Evolutionary conservation across 2,329 filamentous ascomycete genomes (phyloP).

Genomic region (Phyllosticta ampelicida): DNA sequence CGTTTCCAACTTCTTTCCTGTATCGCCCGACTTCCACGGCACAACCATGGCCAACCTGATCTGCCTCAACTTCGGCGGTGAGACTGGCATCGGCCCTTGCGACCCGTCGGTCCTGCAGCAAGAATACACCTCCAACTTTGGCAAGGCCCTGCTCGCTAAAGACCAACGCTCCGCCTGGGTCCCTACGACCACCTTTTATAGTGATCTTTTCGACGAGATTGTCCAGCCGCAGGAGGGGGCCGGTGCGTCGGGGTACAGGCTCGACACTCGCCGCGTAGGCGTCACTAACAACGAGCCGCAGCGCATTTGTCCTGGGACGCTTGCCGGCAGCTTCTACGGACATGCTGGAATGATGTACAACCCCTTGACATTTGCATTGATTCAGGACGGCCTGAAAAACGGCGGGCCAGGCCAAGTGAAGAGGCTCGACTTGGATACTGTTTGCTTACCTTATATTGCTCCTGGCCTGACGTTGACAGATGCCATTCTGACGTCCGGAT

Average conservation of each 20-base stretch:
- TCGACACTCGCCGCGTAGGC: constrained; percentile 34
- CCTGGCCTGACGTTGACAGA: constrained; percentile 34
- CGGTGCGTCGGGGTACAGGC: constrained; percentile 36
- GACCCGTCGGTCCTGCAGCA: constrained; percentile 39
- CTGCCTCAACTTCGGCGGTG: constrained; percentile 1
- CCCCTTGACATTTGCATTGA: constrained; percentile 34
- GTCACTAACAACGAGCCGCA: constrained; percentile 43
- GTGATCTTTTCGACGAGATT: constrained; percentile 38
- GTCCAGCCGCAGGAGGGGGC: constrained; percentile 40
- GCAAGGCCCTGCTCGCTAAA: constrained; percentile 32
- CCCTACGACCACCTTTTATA: constrained; percentile 45
- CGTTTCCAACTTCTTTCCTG: constrained; percentile 41
- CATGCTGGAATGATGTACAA: constrained; percentile 44
- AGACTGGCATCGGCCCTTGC: constrained; percentile 20
- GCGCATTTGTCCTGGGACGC: constrained; percentile 28
- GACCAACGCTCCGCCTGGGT: constrained; percentile 44
- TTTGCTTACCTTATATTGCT: constrained; percentile 31
- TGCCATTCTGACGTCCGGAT: constrained; percentile 35
- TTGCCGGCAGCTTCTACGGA: constrained; percentile 37
- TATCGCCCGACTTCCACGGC: constrained; percentile 45
- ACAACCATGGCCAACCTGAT: constrained; percentile 30
- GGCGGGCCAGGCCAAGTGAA: constrained; percentile 33
- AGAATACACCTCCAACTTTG: constrained; percentile 33
- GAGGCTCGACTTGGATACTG: constrained; percentile 28
- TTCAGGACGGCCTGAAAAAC: constrained; percentile 39